Percentiles rank a stretch among this genome's conserved stretches.
Conservation (phyloP, 1,284 basidiomycete genomes). For the Sphagnurus paluster region DNA sequence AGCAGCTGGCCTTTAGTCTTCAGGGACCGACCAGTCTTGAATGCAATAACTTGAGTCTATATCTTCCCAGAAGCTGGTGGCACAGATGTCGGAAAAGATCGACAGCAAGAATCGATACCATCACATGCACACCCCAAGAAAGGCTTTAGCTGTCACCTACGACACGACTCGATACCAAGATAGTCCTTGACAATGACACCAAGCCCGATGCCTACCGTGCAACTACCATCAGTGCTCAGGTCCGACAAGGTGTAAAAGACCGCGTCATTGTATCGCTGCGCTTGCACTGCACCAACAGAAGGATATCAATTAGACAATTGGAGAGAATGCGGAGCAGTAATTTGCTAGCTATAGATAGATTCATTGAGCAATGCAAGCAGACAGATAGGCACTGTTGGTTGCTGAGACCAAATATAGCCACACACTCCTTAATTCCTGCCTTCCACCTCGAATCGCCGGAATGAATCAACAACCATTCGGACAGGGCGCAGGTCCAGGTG, state of each 20-base stretch:
- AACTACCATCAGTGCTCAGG: constrained; percentile 6
- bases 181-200: constrained; percentile 6
- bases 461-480: constrained; percentile 48
- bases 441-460: constrained; percentile 16
- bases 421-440: constrained; percentile 15
- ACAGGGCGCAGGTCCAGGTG: constrained; percentile 21
- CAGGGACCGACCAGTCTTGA: neutral
- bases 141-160: constrained; percentile 11
- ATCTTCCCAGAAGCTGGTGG: no score
- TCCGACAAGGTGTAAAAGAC: constrained; percentile 9
- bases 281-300: no score
- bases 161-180: constrained; percentile 12
- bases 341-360: neutral
- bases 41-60: no score
- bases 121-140: constrained; percentile 13
- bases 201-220: constrained; percentile 5
- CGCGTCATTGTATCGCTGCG: constrained; percentile 1
- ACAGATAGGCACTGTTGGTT: neutral
- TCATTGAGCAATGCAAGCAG: neutral
- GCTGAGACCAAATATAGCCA: constrained; percentile 20
- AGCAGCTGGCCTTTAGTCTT: neutral
- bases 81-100: constrained; percentile 8
- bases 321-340: neutral
- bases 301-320: constrained; percentile 2
- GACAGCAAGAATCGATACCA: constrained; percentile 18